These are phyloP conservation scores for Aureoboletus auriporus DNA, from an alignment of 768 basidiomycete genomes.

Conservation along the genomic window DNA sequence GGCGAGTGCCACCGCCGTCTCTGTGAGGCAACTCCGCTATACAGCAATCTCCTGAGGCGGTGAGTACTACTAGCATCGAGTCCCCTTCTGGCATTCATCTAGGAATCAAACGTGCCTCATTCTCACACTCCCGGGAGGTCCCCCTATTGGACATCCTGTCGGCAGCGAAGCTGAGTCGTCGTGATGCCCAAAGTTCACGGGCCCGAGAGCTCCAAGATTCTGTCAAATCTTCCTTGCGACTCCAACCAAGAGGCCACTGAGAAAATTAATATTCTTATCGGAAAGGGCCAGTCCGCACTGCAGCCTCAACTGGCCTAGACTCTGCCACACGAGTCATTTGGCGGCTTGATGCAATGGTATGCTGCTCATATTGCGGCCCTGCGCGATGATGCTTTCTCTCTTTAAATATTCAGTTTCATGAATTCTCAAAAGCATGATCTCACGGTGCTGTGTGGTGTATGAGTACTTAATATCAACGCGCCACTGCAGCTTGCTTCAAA, in stretches of 20 bases:
- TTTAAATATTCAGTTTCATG: not conserved
- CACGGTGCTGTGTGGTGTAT: constrained; percentile 12
- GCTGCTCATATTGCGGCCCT: constrained; percentile 5
- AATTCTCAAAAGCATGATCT: not conserved
- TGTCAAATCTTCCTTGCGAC: not conserved
- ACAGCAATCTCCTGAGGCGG: constrained; percentile 5
- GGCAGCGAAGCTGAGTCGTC: constrained; percentile 9
- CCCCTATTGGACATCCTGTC: not conserved
- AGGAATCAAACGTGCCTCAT: constrained; percentile 8
- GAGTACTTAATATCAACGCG: constrained; percentile 11
- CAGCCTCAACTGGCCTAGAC: constrained; percentile 6
- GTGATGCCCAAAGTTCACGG: constrained; percentile 11
- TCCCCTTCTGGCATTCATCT: constrained; percentile 9
- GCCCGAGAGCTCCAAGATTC: constrained; percentile 9
- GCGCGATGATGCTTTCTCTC: not conserved
- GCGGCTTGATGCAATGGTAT: constrained; percentile 23
- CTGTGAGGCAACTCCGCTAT: constrained; percentile 13
- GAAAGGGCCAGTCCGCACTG: not conserved
- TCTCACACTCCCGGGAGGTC: constrained; percentile 9
- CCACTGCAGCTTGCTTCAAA: constrained; percentile 17
- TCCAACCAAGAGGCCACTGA: not conserved
- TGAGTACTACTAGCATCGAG: constrained; percentile 1
- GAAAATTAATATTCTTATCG: no score
- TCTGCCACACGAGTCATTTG: constrained; percentile 24
- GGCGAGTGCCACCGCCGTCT: constrained; percentile 7